Base-by-base conservation (phyloP, 1,284 basidiomycete genomes). In the Ustilago nuda region DNA sequence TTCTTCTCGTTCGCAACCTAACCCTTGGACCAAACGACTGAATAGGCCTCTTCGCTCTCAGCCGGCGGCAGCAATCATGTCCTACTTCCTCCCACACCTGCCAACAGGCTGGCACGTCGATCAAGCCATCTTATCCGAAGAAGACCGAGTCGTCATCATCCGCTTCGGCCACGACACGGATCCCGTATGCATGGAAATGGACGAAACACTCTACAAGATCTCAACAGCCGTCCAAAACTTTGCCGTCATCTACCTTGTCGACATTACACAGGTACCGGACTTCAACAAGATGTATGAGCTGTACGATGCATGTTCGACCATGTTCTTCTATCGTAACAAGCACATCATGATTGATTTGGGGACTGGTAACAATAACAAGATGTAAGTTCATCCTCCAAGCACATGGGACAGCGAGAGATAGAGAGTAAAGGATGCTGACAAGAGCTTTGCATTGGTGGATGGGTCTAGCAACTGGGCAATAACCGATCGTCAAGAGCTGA, bases 291-390 rank as follows among this genome's bases (percentile, higher is more conserved):
- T 93, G 78, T 72, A 90, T 81, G 58, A 62, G 61, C 68, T 78
- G 35, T 78, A 78, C 69, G 76, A 76, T 66, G 56, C 56, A 37
- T 81, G 82, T 59, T 70, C 80, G 30, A 69, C 72, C 55, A 80
- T 84, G 78, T 76, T 82, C 61, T 83, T 85, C 57, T 83, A 72
- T 58, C 83, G 95, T 46, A 98, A 98, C 88, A 97, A 99, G 87
- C 96, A 99, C 85, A 99, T 99, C 87, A 98, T 99, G 96, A 98
- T 99, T 85, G 96, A 98, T 90, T 88, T 98, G 79, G 95, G 96
- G 15, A 99, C 96, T 56, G 96, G 97, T 88, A 98, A 99, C 88
- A 99, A 99, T 87, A 99, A 99, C 88, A 99, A 99, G 88, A 97
- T 98, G 79, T 81, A 61, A 74, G 79, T 71, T 33, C 27, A 7